These are phyloP conservation scores for Kingdonia uniflora DNA, from an alignment of 164 flowering plant genomes.

Conservation along the genomic window DNA sequence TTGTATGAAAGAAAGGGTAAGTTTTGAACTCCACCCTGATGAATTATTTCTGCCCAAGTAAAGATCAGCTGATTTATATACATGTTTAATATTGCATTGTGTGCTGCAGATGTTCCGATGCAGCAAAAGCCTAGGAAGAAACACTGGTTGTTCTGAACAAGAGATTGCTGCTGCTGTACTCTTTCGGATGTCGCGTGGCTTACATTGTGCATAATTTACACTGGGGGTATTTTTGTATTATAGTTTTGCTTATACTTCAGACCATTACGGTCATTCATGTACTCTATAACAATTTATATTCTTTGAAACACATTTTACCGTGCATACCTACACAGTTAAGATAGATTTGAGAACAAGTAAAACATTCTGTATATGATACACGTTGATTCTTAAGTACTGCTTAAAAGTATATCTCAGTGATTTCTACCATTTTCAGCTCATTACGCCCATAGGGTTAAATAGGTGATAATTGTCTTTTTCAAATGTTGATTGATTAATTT, in stretches of 20 bases:
- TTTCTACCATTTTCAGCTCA: too few species aligned
- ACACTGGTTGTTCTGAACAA: slow-evolving; percentile 77
- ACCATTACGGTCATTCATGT: not conserved
- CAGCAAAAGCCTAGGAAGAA: slow-evolving; percentile 52
- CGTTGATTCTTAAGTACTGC: too few species aligned
- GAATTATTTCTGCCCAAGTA: not conserved
- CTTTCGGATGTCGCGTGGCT: not conserved
- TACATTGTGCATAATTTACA: not conserved
- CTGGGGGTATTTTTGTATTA: not conserved
- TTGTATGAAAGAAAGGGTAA: slow-evolving; percentile 61
- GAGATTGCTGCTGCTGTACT: not conserved
- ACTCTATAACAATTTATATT: not conserved
- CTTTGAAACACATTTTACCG: not conserved
- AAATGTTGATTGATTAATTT: too few species aligned
- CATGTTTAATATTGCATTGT: not conserved
- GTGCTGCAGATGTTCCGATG: slow-evolving; percentile 41
- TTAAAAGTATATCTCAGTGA: too few species aligned
- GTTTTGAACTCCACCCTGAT: slow-evolving; percentile 12
- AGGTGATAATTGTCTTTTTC: too few species aligned
- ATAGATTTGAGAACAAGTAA: too few species aligned
- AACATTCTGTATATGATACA: too few species aligned
- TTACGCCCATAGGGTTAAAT: too few species aligned
- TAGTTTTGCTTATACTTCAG: not conserved
- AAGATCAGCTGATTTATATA: not conserved
- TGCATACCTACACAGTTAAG: too few species aligned